These are phyloP conservation scores for Escovopsis weberi DNA, from an alignment of 2,329 filamentous ascomycete species.

Conservation along the genomic window DNA sequence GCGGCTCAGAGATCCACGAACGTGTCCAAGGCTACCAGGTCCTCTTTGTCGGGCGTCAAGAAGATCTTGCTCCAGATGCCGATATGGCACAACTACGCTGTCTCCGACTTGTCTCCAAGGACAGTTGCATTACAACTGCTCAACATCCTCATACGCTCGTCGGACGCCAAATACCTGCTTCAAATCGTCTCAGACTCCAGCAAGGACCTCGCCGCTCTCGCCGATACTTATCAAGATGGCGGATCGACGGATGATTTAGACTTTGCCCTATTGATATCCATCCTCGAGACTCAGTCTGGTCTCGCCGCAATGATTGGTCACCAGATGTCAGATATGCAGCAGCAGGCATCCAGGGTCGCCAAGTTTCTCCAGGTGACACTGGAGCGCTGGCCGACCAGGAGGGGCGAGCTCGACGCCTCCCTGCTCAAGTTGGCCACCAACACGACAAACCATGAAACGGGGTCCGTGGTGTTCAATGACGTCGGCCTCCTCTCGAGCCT, in stretches of 20 bases:
- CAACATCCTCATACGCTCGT: conserved; percentile 24
- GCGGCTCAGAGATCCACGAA: conserved; percentile 52
- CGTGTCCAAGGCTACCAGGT: conserved; percentile 50
- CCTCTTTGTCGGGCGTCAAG: conserved; percentile 40
- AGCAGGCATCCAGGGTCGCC: conserved; percentile 16
- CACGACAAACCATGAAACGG: conserved; percentile 67
- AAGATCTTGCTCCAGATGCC: conserved; percentile 34
- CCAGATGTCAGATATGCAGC: conserved; percentile 6
- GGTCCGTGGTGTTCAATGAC: conserved; percentile 56
- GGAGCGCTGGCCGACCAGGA: conserved; percentile 16
- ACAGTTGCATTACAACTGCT: conserved; percentile 49
- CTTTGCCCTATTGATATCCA: conserved; percentile 29
- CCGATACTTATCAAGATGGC: conserved; percentile 9
- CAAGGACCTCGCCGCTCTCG: conserved; percentile 12
- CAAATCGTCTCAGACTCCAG: conserved; percentile 16
- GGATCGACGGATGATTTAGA: conserved; percentile 17
- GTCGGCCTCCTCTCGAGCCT: conserved; percentile 36
- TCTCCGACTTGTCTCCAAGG: conserved; percentile 43
- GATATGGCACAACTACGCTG: conserved; percentile 43
- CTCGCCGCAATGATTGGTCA: conserved; percentile 4
- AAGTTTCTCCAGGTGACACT: conserved; percentile 17
- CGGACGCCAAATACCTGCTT: conserved; percentile 15
- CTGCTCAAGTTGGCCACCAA: conserved; percentile 56
- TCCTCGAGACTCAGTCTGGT: conserved; percentile 21
- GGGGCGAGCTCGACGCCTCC: conserved; percentile 14